Evolutionary conservation across 2,329 filamentous ascomycete species (phyloP).

Genomic region (Pyricularia grisea): DNA sequence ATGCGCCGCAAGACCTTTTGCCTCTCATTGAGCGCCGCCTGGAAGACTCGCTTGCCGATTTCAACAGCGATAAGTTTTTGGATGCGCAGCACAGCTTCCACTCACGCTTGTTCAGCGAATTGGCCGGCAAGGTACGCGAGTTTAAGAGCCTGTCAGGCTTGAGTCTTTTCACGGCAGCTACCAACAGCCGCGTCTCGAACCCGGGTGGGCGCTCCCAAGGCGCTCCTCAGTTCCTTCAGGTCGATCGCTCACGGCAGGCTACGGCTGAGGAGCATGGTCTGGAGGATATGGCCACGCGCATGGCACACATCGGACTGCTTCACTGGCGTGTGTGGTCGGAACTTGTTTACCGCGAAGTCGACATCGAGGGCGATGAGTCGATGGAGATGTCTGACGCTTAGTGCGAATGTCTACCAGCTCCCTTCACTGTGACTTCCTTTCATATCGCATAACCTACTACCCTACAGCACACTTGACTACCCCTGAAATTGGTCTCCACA

Average conservation of each 20-base stretch:
- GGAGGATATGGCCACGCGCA: conserved; percentile 62
- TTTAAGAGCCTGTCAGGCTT: conserved; percentile 43
- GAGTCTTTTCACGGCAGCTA: conserved; percentile 44
- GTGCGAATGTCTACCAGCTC: background rate
- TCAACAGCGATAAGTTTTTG: conserved; percentile 32
- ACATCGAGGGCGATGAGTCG: background rate
- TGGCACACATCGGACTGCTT: conserved; percentile 74
- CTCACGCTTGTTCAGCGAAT: conserved; percentile 35
- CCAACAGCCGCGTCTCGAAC: conserved; percentile 33
- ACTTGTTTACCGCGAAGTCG: conserved; percentile 48
- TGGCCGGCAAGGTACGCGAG: conserved; percentile 39
- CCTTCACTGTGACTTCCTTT: background rate
- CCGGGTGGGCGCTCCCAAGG: background rate
- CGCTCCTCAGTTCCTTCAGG: background rate
- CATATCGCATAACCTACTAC: background rate
- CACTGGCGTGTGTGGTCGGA: conserved; percentile 87
- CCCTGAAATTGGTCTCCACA: background rate
- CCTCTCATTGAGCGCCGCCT: conserved; percentile 40
- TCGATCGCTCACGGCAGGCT: conserved; percentile 15
- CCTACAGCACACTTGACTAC: background rate
- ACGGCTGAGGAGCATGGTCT: conserved; percentile 43
- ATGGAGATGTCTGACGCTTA: conserved; percentile 1
- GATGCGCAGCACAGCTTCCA: conserved; percentile 41
- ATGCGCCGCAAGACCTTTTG: conserved; percentile 38
- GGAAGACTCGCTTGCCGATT: conserved; percentile 30